Evolutionary conservation across 768 basidiomycete species (phyloP), one percentile per base, ranked within the genome.

Genomic region (Mrakia hoshinonis): DNA sequence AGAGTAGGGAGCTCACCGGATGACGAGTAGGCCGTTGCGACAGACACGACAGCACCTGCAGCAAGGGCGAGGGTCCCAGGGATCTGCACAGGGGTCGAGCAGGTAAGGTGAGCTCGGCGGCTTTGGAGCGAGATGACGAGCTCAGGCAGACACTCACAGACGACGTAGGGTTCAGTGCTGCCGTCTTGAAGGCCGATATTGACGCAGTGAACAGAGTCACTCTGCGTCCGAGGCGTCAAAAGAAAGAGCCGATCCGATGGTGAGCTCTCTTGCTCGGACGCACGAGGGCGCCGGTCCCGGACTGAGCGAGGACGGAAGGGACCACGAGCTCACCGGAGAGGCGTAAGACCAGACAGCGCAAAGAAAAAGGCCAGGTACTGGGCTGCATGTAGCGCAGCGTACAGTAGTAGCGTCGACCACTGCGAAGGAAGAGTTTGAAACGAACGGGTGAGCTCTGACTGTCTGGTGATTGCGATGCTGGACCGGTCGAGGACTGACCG

Each of bases 361-460:
- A 26, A 15, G 48, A 66, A 66, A 26, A 66, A 66, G 29, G 64
- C 64, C 5, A 66, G 48, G 47, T 66, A 66, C 48, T 66, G 64
- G 22, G 46, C 29, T 22, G 64, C 12, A n/a, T 66, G 64, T 9
- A 66, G 64, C 13, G 24, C 64, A 7, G 64, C 43, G 29, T 66
- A 66, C 6, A 49, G 7, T 4, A 66, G 47, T 20, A 66, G 43
- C 3, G 64, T 47, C 1, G 47, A 22, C 64, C 64, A 66, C 64
- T 66, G 34, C 1, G n/a, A 38, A 43, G 4, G 67, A 55, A 68
- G 11, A 22, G 15, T 15, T 7, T 7, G 43, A 47, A 68, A 20
- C 36, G 29, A 68, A 18, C 24, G 24, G 58, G 18, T 39, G 39
- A 68, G 29, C 64, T 64, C 26, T 43, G 62, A 64, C 20, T 39